Base-by-base conservation (phyloP, 2,329 filamentous ascomycete genomes). In the Aspergillus tanneri region DNA sequence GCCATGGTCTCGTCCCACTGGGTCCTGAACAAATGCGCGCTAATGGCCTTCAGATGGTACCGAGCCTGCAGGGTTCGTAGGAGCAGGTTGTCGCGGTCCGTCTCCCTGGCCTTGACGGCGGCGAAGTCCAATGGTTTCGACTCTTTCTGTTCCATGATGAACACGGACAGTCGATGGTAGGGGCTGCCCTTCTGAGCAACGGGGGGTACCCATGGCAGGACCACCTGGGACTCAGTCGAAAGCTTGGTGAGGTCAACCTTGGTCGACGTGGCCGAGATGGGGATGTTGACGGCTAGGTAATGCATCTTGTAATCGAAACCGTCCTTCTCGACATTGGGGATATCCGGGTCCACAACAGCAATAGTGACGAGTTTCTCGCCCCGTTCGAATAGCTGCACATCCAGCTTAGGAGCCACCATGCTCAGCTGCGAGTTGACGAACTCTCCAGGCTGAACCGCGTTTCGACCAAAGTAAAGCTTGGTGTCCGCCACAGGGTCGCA, bases 1-100 rank as follows among this genome's bases (percentile, higher is more conserved):
- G 82, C 84, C 44, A 88, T 99, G 61, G 81, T 83, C 50, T 93
- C 88, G 69, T 99, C 93, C 89, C 91, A 97, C 56, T 87, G 75
- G 51, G 84, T 86, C 57, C 93, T 84, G 84, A 97, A 99, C 60
- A 99, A 75, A 66, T 84, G 88, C 60, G 90, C 87, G 35, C 91
- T 91, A 49, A 96, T 83, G 6, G 91, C 82, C 49, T 76, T 79
- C 52, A 93, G 75, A 49, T 75, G 71, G 66, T 88, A 82, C 66
- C 84, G 85, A 65, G 84, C 80, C 56, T 85, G 80, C 68, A 95
- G 87, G 53, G 81, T 83, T 64, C 89, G 85, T 52, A 96, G 74
- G 47, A 79, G 85, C 73, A 95, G 95, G 38, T 78, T 79, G 40
- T 91, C 80, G 43, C 87, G 81, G 58, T 73, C 67, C 10, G 64